A percentile compares a stretch with the other conserved stretches of the same genome.
These are phyloP conservation scores for Tetrapyrgos nigripes DNA, from an alignment of 1,284 basidiomycete species.

Conservation along the genomic window DNA sequence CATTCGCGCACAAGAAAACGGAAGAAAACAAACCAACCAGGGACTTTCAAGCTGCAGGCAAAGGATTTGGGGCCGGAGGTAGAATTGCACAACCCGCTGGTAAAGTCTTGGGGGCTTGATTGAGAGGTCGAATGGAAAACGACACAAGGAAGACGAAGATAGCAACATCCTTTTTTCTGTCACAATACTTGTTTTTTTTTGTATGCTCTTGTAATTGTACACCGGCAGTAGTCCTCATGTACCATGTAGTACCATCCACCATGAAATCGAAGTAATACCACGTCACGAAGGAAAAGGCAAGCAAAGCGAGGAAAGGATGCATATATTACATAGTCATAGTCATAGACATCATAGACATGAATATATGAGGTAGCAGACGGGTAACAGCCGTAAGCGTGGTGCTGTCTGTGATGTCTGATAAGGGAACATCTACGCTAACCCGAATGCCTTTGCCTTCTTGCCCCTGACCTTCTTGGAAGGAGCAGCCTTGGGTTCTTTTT, in stretches of 20 bases:
- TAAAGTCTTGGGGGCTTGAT: slow-evolving; percentile 39
- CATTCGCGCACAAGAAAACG: slow-evolving; percentile 53
- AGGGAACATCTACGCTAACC: neutral
- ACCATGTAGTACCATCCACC: no score
- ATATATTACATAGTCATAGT: slow-evolving; percentile 4
- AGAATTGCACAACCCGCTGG: slow-evolving; percentile 68
- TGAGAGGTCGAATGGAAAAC: neutral
- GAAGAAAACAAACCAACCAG: slow-evolving; percentile 60
- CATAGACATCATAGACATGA: slow-evolving; percentile 1
- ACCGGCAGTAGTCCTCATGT: neutral
- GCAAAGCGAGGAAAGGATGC: neutral
- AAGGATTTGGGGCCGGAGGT: slow-evolving; percentile 49
- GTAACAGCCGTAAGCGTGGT: no score
- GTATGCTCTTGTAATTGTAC: neutral
- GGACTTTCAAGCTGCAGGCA: slow-evolving; percentile 42
- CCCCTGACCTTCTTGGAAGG: slow-evolving; percentile 80
- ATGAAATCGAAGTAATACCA: no score
- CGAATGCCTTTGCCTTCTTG: slow-evolving; percentile 58
- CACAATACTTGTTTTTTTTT: neutral
- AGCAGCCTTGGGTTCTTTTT: slow-evolving; percentile 76
- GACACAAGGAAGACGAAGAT: neutral
- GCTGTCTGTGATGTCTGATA: no score
- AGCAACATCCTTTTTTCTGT: neutral
- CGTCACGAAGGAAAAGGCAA: no score
- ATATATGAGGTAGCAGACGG: neutral